These are phyloP conservation scores for Alectoria sarmentosa DNA, from an alignment of 495 filamentous ascomycete genomes.

Conservation along the genomic window DNA sequence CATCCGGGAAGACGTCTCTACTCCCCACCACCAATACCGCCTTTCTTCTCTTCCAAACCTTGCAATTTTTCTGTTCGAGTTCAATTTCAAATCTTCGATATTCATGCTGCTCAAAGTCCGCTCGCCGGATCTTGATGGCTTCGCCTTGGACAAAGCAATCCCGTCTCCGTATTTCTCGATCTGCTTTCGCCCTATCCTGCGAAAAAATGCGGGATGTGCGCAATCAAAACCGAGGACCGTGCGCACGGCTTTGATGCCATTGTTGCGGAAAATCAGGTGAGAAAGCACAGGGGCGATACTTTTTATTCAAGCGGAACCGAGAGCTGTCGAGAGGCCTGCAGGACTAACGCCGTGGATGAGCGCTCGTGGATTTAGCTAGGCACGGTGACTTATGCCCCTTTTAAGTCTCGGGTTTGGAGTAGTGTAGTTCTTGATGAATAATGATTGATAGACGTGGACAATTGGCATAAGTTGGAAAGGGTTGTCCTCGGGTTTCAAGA, in stretches of 20 bases:
- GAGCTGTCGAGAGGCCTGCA: slow-evolving; percentile 39
- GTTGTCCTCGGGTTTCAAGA: no score
- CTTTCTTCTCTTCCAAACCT: slow-evolving; percentile 34
- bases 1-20: slow-evolving; percentile 32
- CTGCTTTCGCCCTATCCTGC: slow-evolving; percentile 31
- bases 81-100: slow-evolving; percentile 33
- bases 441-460: not conserved
- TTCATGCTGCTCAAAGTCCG: slow-evolving; percentile 14
- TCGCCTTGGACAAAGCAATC: slow-evolving; percentile 28
- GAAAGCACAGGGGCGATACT: slow-evolving; percentile 38
- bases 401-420: not conserved
- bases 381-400: not conserved
- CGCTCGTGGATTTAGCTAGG: slow-evolving; percentile 30
- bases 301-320: slow-evolving; percentile 35
- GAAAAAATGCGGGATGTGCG: slow-evolving; percentile 30
- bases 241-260: slow-evolving; percentile 26
- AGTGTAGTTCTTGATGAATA: not conserved
- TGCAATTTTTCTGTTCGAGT: slow-evolving; percentile 26
- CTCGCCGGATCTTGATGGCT: slow-evolving; percentile 22
- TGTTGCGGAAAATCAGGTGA: slow-evolving; percentile 8
- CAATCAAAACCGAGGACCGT: slow-evolving; percentile 36
- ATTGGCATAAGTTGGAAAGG: not conserved
- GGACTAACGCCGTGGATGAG: slow-evolving; percentile 46
- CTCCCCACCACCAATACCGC: slow-evolving; percentile 42
- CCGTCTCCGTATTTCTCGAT: slow-evolving; percentile 33